Percentiles rank a stretch among this genome's conserved stretches.
Evolutionary conservation across 495 filamentous ascomycete genomes (phyloP).

Genomic region (Xylaria acuta): DNA sequence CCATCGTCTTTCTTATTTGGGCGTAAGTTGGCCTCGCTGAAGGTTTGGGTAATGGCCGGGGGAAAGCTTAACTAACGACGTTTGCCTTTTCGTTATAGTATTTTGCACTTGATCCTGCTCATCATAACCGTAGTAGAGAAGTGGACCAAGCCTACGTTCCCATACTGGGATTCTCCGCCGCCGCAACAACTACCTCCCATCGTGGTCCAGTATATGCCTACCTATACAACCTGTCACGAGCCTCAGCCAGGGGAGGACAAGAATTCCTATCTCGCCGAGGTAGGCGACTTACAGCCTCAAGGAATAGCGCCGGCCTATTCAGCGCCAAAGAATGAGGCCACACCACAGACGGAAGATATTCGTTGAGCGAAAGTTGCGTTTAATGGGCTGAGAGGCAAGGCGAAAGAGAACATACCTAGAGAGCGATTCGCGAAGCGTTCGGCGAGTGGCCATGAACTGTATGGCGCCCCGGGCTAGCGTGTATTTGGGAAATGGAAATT

Average conservation of each 20-base stretch:
- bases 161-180: not conserved
- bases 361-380: not conserved
- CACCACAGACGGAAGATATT: not conserved
- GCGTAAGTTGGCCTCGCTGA: not conserved
- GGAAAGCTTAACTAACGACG: not conserved
- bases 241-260: slow-evolving; percentile 2
- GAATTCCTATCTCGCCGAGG: not conserved
- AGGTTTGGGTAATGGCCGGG: not conserved
- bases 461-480: not conserved
- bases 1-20: not conserved
- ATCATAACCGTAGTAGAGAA: slow-evolving; percentile 3
- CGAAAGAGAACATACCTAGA: not conserved
- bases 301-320: slow-evolving; percentile 8
- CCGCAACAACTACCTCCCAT: not conserved
- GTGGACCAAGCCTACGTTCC: slow-evolving; percentile 1
- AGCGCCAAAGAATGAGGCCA: not conserved
- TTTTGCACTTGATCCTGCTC: slow-evolving; percentile 6
- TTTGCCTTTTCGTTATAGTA: not conserved
- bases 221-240: not conserved
- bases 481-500: not conserved
- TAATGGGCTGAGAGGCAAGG: not conserved
- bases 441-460: not conserved
- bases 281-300: slow-evolving; percentile 13
- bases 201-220: slow-evolving; percentile 15
- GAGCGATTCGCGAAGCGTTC: not conserved